Evolutionary conservation across 192 early-diverging fungal genomes (phyloP).

Genomic region (Coemansia sp.): DNA sequence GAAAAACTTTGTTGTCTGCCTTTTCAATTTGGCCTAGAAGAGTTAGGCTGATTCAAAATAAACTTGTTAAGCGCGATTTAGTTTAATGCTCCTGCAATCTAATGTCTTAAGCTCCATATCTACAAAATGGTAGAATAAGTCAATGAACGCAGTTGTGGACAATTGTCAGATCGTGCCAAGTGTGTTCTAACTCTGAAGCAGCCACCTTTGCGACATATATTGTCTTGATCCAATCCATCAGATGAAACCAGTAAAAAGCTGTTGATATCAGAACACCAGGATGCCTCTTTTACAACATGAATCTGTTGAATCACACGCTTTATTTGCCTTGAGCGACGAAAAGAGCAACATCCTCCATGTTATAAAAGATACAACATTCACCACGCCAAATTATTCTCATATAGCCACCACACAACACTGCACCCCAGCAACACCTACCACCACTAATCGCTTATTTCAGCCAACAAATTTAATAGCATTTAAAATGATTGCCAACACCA

Average conservation of each 20-base stretch:
- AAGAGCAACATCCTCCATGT: too few relatives aligned
- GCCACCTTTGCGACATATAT: background rate
- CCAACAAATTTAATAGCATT: background rate
- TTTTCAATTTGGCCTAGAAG: too few relatives aligned
- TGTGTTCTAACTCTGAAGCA: background rate
- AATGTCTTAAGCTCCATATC: too few relatives aligned
- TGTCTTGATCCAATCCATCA: background rate
- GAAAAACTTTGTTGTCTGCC: too few relatives aligned
- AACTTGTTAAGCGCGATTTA: too few relatives aligned
- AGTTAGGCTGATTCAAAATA: too few relatives aligned
- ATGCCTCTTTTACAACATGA: background rate
- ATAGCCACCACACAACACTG: background rate
- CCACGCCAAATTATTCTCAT: background rate
- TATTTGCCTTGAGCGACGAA: background rate
- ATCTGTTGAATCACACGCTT: background rate
- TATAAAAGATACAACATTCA: background rate
- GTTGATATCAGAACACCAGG: background rate
- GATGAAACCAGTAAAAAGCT: background rate
- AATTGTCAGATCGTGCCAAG: too few relatives aligned
- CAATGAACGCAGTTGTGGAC: too few relatives aligned
- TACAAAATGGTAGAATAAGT: too few relatives aligned
- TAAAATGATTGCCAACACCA: background rate
- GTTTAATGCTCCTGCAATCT: too few relatives aligned
- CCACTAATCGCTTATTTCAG: background rate
- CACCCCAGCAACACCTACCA: background rate